Evolutionary conservation across 2,329 filamentous ascomycete genomes (phyloP).

Genomic region (Colletotrichum theobromicola): DNA sequence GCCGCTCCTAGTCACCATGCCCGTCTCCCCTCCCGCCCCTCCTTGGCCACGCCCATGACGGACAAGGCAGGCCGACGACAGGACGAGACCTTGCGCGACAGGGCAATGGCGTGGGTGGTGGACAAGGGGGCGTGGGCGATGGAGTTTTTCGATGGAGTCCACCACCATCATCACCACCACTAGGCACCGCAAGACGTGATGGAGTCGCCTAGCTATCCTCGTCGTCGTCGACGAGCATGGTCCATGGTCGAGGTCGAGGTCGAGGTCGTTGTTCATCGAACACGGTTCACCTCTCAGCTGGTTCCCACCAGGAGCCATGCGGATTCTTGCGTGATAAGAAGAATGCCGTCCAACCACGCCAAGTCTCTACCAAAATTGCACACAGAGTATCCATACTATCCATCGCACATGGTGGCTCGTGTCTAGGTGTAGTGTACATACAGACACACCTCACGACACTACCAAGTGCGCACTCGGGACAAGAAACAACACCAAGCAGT

Average conservation of each 20-base stretch:
- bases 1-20: background rate
- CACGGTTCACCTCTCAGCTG: background rate
- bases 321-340: constrained; percentile 2
- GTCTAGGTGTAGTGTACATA: too few relatives aligned
- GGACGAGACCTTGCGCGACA: background rate
- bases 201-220: background rate
- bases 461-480: background rate
- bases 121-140: background rate
- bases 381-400: background rate
- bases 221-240: background rate
- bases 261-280: background rate
- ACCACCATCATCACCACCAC: background rate
- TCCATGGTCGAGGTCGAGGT: background rate
- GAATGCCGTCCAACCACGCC: background rate
- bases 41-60: background rate
- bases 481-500: constrained; percentile 6
- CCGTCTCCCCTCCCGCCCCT: background rate
- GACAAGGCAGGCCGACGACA: background rate
- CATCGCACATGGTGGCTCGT: too few relatives aligned
- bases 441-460: background rate
- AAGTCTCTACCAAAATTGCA: background rate
- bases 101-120: background rate
- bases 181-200: background rate
- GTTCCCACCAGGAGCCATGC: background rate
- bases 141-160: background rate